Evolutionary conservation across 805 yeast genomes (phyloP).

Genomic region (Ogataea nonfermentans): DNA sequence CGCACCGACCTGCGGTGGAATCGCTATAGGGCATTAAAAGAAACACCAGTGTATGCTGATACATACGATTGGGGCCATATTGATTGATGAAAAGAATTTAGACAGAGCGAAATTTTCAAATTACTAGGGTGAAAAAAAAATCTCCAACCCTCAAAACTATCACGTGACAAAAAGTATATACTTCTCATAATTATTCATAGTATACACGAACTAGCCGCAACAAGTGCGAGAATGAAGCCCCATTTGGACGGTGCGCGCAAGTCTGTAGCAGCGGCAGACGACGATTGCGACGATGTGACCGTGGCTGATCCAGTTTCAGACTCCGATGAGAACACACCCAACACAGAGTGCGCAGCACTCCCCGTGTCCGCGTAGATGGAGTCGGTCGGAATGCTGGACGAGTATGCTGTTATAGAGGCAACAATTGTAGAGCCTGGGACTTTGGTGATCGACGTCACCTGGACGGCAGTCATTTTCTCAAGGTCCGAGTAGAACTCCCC

Average conservation of each 20-base stretch:
- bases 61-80: constrained; percentile 40
- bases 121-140: not conserved
- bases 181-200: not conserved
- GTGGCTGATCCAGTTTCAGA: not conserved
- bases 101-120: not conserved
- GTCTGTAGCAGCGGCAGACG: constrained; percentile 2
- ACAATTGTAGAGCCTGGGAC: constrained; percentile 6
- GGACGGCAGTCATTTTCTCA: constrained; percentile 20
- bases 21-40: constrained; percentile 31
- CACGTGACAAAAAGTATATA: constrained; percentile 11
- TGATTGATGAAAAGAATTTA: constrained; percentile 7
- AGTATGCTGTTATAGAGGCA: constrained; percentile 11
- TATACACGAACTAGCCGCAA: constrained; percentile 2
- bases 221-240: constrained; percentile 2
- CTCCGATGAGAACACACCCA: constrained; percentile 6
- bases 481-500: constrained; percentile 22
- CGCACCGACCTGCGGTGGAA: constrained; percentile 21
- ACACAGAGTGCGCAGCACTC: constrained; percentile 4
- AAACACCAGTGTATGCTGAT: constrained; percentile 11
- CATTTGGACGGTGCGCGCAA: constrained; percentile 6
- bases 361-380: not conserved
- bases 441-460: constrained; percentile 10
- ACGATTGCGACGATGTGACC: not conserved
- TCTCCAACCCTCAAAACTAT: constrained; percentile 1
- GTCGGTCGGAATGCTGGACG: constrained; percentile 3